Evolutionary conservation across 148 eudicot species (phyloP).

Genomic region (Rhododendron vialii): DNA sequence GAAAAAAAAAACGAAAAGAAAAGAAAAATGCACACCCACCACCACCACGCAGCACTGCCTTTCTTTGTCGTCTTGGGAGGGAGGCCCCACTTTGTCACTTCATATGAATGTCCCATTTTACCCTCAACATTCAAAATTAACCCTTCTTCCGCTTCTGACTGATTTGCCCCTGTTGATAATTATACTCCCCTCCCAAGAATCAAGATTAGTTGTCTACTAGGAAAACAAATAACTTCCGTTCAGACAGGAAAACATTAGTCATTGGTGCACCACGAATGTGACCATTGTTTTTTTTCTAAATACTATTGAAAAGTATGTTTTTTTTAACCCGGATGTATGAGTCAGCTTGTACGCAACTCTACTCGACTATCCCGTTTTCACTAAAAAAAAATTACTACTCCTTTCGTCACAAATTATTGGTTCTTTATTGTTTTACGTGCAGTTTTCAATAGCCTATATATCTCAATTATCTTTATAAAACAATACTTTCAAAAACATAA

Average conservation of each 20-base stretch:
- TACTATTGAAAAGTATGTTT: too few relatives aligned
- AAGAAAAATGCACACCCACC: not conserved
- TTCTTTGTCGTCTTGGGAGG: constrained; percentile 8
- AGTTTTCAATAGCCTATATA: too few relatives aligned
- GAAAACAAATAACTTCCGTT: not conserved
- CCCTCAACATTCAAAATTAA: constrained; percentile 4
- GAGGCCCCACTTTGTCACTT: not conserved
- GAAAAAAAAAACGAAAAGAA: not conserved
- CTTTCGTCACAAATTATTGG: too few relatives aligned
- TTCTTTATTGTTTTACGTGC: too few relatives aligned
- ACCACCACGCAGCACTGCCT: not conserved
- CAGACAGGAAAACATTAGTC: not conserved
- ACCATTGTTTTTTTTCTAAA: not conserved
- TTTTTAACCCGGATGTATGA: too few relatives aligned
- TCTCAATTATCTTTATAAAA: too few relatives aligned
- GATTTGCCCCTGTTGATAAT: not conserved
- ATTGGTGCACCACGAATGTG: not conserved
- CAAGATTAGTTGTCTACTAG: not conserved
- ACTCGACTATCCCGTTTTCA: too few relatives aligned
- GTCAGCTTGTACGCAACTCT: too few relatives aligned
- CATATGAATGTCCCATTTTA: not conserved
- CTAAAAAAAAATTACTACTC: too few relatives aligned
- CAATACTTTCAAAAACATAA: too few relatives aligned
- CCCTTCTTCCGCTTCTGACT: not conserved
- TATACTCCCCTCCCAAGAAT: not conserved